Evolutionary conservation across 345 rosid genomes (phyloP), one percentile per base, ranked within the genome.

Genomic region (Gossypium australe): DNA sequence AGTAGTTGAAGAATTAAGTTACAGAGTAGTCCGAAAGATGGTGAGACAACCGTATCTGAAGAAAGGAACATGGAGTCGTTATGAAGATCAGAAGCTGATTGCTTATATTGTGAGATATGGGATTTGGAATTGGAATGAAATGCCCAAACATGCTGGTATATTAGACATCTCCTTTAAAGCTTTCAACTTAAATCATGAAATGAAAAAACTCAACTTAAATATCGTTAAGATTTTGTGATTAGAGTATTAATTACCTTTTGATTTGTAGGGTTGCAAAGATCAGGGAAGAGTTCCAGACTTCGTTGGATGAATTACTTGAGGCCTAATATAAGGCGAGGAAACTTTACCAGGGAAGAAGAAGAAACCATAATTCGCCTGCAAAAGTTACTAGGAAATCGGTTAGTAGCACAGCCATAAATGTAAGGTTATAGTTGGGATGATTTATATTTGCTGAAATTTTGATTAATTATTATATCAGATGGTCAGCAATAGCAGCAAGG

Each of bases 241-340:
- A 53, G 20, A 17, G 57, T 53, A 53, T 1, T 53, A 16, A 53
- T 18, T 4, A 16, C 9, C 57, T 57, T 18, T 22, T 57, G 61
- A 20, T 57, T 43, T 34, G 11, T 63, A 89, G 94, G 90, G 24
- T 74, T 87, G 75, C 74, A 43, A 47, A 78, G 94, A 70, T 71
- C 85, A 14, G 90, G 91, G 47, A 89, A 89, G 85, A 89, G 94
- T 84, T 89, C 90, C 83, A 82, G 91, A 67, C 90, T 87, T 62
- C 84, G 91, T 44, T 89, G 94, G 94, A 67, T 87, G 77, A 89
- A 89, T 69, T 87, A 89, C 78, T 75, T 89, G 20, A 80, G 76
- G 70, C 94, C 91, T 24, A 76, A 65, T 48, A 66, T 89, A 58
- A 87, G 17, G 9, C 57, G 18, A 16, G 57, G 57, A 52, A 52